Conservation (phyloP, 2,329 filamentous ascomycete genomes). For the Sporothrix pseudoabietina region DNA sequence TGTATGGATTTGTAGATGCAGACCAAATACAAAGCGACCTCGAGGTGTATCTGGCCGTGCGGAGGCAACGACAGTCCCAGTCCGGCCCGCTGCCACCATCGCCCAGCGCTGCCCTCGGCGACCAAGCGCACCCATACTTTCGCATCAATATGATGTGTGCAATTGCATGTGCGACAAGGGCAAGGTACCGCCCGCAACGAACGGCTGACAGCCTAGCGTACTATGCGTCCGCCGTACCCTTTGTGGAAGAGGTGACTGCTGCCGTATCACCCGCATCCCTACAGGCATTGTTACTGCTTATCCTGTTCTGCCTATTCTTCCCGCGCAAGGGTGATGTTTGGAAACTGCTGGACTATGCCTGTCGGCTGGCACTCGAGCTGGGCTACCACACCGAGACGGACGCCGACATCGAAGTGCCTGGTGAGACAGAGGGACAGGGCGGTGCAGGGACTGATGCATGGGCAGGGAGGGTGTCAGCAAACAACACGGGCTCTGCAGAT, state of each 20-base stretch:
- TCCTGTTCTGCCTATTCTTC: slow-evolving; percentile 34
- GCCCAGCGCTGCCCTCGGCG: slow-evolving; percentile 30
- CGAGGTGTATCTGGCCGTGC: slow-evolving; percentile 35
- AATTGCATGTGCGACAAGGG: slow-evolving; percentile 39
- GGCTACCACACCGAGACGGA: slow-evolving; percentile 42
- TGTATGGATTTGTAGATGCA: slow-evolving; percentile 39
- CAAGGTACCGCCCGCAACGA: slow-evolving; percentile 37
- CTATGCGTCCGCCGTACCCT: slow-evolving; percentile 31
- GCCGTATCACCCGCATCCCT: slow-evolving; percentile 32
- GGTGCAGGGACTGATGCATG: slow-evolving; percentile 12
- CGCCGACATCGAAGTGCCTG: no score
- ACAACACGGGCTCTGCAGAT: background rate
- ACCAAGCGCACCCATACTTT: slow-evolving; percentile 41
- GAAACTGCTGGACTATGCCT: slow-evolving; percentile 35
- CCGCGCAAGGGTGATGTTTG: slow-evolving; percentile 35
- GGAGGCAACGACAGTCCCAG: slow-evolving; percentile 5
- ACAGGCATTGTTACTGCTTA: slow-evolving; percentile 32
- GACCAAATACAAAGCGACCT: slow-evolving; percentile 36
- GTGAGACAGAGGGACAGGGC: no score
- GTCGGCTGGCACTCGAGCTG: slow-evolving; percentile 38
- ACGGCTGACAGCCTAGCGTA: slow-evolving; percentile 32
- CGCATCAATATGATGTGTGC: slow-evolving; percentile 42
- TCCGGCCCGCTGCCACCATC: background rate
- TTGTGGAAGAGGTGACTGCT: slow-evolving; percentile 34
- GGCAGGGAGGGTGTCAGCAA: background rate